Evolutionary conservation across 192 early-diverging fungal species (phyloP), one percentile per base, ranked within the genome.

Genomic region (Allomyces javanicus): DNA sequence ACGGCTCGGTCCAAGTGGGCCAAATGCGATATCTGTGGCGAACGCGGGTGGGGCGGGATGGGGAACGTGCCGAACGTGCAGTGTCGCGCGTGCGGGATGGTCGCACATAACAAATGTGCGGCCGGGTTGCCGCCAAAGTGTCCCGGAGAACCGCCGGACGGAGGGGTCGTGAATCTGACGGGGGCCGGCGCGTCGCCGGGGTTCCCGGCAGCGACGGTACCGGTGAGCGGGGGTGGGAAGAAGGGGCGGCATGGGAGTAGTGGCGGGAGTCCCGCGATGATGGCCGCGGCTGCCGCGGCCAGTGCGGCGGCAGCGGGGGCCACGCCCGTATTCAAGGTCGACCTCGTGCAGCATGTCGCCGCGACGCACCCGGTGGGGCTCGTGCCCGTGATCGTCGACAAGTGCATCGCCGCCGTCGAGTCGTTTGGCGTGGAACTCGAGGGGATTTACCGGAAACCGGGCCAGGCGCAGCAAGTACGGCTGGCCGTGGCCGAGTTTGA

Each of bases 371-470:
- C 76, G 14, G 72, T 73, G 22, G 66, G 63, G 14, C 71, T n/a
- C 5, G 50, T 91, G 24, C 87, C 89, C 9, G 78, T 82, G 70
- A 69, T 91, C 1, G 81, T 91, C 61, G 79, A 83, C 24, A 74
- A 79, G 62, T 87, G 85, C 61, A 77, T 91, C 27, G 72, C 70
- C 24, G 86, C 85, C 21, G 86, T 91, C 14, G 89, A 81, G 68
- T 63, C 68, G 72, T 61, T 81, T 84, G 87, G 87, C 70, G 64
- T 87, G 78, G 68, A 78, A 10, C 75, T 79, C 74, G 79, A 91
- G 72, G 89, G 89, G 22, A 86, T 91, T 22, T 91, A 91, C 69
- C 88, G 89, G 27, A 84, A 86, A 63, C 85, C 86, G 0, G 89
- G 87, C 7, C 84, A 85, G 62, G 83, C 85, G 66, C 73, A 82